Evolutionary conservation across 1,284 basidiomycete genomes (phyloP).

Genomic region (Ustilago sp.): DNA sequence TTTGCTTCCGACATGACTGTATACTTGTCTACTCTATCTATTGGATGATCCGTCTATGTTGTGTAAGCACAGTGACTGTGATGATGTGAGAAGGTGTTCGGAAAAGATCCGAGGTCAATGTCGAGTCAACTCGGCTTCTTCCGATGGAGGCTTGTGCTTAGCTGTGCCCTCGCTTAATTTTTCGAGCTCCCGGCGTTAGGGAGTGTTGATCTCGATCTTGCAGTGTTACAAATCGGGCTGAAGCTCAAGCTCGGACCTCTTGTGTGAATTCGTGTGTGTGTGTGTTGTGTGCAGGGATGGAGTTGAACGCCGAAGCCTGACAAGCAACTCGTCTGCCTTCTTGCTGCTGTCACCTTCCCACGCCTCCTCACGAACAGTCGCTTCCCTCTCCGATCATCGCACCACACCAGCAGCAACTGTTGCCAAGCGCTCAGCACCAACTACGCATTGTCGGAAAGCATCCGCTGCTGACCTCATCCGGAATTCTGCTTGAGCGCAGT

Average conservation of each 20-base stretch:
- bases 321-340: neutral
- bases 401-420: neutral
- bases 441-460: neutral
- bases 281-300: slow-evolving; percentile 16
- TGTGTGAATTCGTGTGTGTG: neutral
- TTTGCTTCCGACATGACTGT: slow-evolving; percentile 14
- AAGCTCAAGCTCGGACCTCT: slow-evolving; percentile 1
- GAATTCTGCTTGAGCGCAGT: neutral
- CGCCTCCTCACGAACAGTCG: neutral
- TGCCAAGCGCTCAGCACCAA: neutral
- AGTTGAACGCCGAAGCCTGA: slow-evolving; percentile 11
- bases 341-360: slow-evolving; percentile 3
- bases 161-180: neutral
- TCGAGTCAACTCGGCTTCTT: slow-evolving; percentile 22
- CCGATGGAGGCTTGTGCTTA: neutral
- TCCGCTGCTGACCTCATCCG: neutral
- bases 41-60: slow-evolving; percentile 12
- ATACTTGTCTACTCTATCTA: neutral
- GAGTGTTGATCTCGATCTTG: slow-evolving; percentile 3
- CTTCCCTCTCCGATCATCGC: neutral
- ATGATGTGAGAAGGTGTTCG: slow-evolving; percentile 1
- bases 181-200: neutral
- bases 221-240: neutral
- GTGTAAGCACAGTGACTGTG: neutral
- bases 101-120: slow-evolving; percentile 11